These are phyloP conservation scores for Sideroxylon spinosum DNA, from an alignment of 179 eudicot species.

Conservation along the genomic window DNA sequence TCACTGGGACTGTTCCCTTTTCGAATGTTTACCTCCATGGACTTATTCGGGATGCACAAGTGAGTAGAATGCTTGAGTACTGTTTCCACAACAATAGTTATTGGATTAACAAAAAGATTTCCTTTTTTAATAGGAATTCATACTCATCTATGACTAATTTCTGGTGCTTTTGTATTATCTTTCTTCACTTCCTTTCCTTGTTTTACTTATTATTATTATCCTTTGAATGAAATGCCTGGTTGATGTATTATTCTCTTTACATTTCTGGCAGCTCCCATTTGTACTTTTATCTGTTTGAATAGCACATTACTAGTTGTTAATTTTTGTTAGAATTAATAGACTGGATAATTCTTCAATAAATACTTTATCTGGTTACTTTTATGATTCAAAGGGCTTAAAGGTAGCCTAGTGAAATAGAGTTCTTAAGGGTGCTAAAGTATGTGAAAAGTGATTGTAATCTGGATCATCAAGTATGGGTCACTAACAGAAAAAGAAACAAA, in stretches of 20 bases:
- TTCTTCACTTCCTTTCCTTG: not conserved
- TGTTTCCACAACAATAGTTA: not conserved
- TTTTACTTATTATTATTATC: not conserved
- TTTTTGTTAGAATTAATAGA: not conserved
- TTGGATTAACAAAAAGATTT: not conserved
- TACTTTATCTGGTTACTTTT: not conserved
- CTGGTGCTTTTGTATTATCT: not conserved
- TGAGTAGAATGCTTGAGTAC: conserved; percentile 32
- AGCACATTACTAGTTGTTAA: not conserved
- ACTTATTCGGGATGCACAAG: conserved; percentile 92
- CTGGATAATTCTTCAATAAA: not conserved
- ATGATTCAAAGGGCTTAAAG: not conserved
- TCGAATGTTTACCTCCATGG: conserved; percentile 85
- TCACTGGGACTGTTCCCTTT: conserved; percentile 89
- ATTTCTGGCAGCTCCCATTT: not conserved
- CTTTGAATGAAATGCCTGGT: not conserved
- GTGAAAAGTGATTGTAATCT: not conserved
- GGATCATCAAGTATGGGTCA: not conserved
- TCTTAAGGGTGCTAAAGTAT: not conserved
- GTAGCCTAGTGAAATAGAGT: not conserved
- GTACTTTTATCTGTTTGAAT: not conserved
- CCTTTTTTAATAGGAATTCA: not conserved
- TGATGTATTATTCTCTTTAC: conserved; percentile 4
- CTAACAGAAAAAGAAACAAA: not conserved
- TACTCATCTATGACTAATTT: not conserved